Evolutionary conservation across 2,329 filamentous ascomycete species (phyloP).

Genomic region (Colletotrichum sp.): DNA sequence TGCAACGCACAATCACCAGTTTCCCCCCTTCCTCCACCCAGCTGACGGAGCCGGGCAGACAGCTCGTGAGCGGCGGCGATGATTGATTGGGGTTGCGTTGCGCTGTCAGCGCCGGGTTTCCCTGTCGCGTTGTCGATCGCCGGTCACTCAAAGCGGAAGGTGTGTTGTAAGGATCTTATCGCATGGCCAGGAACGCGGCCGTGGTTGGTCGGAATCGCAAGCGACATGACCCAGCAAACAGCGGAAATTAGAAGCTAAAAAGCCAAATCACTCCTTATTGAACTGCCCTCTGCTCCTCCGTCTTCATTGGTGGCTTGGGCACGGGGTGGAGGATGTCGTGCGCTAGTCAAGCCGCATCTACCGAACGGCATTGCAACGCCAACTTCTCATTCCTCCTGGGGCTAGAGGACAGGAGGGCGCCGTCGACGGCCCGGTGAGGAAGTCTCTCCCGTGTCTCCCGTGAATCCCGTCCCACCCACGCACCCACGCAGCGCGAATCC

Average conservation of each 20-base stretch:
- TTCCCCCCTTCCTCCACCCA: neutral
- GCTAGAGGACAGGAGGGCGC: neutral
- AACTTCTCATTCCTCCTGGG: neutral
- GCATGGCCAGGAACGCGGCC: slow-evolving; percentile 16
- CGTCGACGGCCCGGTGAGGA: neutral
- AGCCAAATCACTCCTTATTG: neutral
- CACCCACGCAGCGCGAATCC: neutral
- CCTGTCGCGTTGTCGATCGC: neutral
- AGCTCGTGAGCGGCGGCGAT: neutral
- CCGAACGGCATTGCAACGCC: slow-evolving; percentile 4
- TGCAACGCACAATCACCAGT: neutral
- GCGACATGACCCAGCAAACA: neutral
- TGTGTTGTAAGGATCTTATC: slow-evolving; percentile 13
- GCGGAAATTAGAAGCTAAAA: neutral
- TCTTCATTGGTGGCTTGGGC: neutral
- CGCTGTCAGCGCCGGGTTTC: neutral
- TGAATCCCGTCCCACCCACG: neutral
- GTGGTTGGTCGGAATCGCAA: slow-evolving; percentile 12
- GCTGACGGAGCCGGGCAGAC: neutral
- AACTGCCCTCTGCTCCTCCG: neutral
- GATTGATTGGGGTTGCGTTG: neutral
- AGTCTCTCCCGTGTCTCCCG: slow-evolving; percentile 8
- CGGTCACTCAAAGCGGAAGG: slow-evolving; percentile 12
- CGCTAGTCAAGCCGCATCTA: slow-evolving; percentile 19
- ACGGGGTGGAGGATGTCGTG: neutral